Evolutionary conservation across 2,329 filamentous ascomycete genomes (phyloP).

Genomic region (Colletotrichum sp.): DNA sequence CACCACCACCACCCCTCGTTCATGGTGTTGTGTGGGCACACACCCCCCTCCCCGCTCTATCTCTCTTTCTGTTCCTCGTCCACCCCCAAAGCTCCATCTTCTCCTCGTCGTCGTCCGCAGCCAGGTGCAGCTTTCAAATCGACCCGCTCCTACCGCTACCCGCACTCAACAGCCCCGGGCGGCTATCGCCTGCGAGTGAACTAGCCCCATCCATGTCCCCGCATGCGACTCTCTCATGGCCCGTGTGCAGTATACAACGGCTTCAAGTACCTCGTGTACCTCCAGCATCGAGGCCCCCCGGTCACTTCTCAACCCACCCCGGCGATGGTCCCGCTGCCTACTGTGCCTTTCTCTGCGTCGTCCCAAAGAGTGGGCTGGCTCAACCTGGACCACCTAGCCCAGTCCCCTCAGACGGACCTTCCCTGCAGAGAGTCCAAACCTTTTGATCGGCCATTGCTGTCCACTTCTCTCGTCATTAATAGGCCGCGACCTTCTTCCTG

Average conservation of each 20-base stretch:
- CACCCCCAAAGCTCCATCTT: background rate
- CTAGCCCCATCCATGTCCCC: conserved; percentile 12
- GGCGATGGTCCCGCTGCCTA: conserved; percentile 2
- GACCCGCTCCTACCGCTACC: conserved; percentile 16
- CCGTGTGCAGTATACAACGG: conserved; percentile 7
- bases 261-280: conserved; percentile 14
- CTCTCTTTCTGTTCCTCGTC: background rate
- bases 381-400: background rate
- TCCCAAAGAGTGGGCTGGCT: conserved; percentile 10
- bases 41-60: background rate
- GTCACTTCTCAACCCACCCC: conserved; percentile 1
- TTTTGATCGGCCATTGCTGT: conserved; percentile 18
- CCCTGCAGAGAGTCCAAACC: conserved; percentile 7
- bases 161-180: conserved; percentile 17
- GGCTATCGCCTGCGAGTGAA: conserved; percentile 22
- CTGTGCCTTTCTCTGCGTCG: background rate
- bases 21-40: background rate
- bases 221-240: conserved; percentile 9
- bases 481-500: conserved; percentile 16
- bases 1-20: background rate
- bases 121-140: background rate
- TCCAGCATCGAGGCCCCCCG: background rate
- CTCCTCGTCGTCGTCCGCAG: background rate
- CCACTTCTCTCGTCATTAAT: conserved; percentile 20
- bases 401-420: conserved; percentile 1